phyloP scores from a whole-genome alignment of 2,329 filamentous ascomycete species.

The Trichoderma gracile region DNA sequence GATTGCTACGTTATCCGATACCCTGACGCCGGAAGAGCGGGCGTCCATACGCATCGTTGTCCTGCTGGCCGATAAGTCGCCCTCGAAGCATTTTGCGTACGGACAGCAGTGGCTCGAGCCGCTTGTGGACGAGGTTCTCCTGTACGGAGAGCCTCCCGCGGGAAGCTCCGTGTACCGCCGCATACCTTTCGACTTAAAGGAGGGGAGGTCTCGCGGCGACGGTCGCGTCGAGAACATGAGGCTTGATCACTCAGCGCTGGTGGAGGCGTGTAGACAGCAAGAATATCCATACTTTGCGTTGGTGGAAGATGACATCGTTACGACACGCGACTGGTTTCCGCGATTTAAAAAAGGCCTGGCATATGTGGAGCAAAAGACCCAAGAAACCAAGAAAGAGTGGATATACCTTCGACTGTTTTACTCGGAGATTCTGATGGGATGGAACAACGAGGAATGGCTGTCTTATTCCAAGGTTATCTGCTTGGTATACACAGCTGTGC shows the following conservation, averaged over 20 bases:
- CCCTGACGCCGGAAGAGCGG: conserved; percentile 37
- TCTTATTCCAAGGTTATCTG: conserved; percentile 35
- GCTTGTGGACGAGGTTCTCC: conserved; percentile 39
- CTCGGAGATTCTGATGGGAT: conserved; percentile 42
- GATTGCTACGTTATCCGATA: conserved; percentile 38
- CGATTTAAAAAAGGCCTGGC: conserved; percentile 35
- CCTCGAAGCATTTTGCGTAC: conserved; percentile 37
- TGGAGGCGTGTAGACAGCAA: conserved; percentile 37
- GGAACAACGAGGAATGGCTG: conserved; percentile 41
- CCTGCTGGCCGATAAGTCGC: conserved; percentile 40
- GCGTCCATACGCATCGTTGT: conserved; percentile 38
- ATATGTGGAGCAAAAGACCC: conserved; percentile 33
- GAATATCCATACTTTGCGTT: conserved; percentile 40
- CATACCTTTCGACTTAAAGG: conserved; percentile 32
- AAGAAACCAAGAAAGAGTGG: conserved; percentile 34
- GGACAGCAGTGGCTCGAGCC: conserved; percentile 37
- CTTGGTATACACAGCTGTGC: conserved; percentile 32
- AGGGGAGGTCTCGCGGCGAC: conserved; percentile 32
- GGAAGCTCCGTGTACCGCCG: conserved; percentile 24
- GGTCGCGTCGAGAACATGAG: conserved; percentile 39
- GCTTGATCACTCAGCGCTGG: conserved; percentile 38
- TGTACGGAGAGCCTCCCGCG: conserved; percentile 32
- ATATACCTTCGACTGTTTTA: conserved; percentile 44
- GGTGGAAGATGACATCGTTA: conserved; percentile 43
- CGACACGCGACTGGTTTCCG: conserved; percentile 39